phyloP scores from a whole-genome alignment of 2,329 filamentous ascomycete genomes.

The Paecilomyces fulvus region DNA sequence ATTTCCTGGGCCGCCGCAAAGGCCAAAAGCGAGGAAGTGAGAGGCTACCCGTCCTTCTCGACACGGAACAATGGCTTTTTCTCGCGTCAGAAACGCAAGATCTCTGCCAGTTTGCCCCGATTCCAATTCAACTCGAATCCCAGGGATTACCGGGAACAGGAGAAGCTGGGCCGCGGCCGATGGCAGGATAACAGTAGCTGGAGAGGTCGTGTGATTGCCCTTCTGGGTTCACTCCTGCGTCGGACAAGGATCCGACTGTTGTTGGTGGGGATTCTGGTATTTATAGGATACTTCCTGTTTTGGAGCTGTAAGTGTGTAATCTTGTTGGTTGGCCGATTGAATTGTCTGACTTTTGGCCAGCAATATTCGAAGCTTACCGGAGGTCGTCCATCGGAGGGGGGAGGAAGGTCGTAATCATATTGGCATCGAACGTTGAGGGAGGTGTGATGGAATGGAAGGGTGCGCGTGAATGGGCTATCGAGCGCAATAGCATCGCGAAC shows the following conservation, averaged over 20 bases:
- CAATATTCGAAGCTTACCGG: constrained; percentile 55
- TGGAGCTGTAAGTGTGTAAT: constrained; percentile 58
- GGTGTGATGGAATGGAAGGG: constrained; percentile 99
- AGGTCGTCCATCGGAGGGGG: constrained; percentile 71
- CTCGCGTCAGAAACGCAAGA: constrained; percentile 68
- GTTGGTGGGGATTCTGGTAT: constrained; percentile 50
- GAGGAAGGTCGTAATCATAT: constrained; percentile 83
- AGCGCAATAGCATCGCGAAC: constrained; percentile 90
- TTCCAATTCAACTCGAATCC: constrained; percentile 47
- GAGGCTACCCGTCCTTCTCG: constrained; percentile 69
- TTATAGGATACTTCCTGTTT: constrained; percentile 59
- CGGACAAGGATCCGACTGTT: constrained; percentile 58
- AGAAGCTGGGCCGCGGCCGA: constrained; percentile 59
- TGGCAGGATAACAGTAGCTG: constrained; percentile 38
- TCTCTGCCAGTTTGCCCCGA: constrained; percentile 70
- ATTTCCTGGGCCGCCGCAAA: constrained; percentile 79
- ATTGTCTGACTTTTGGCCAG: constrained; percentile 37
- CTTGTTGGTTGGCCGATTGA: not conserved
- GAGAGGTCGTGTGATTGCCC: constrained; percentile 22
- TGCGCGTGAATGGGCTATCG: constrained; percentile 93
- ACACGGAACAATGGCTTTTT: constrained; percentile 83
- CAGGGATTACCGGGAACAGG: constrained; percentile 62
- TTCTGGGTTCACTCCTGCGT: constrained; percentile 48
- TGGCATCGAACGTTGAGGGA: constrained; percentile 88
- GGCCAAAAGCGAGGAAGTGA: constrained; percentile 63